Evolutionary conservation across 2,329 filamentous ascomycete species (phyloP), one percentile per base, ranked within the genome.

Genomic region (Metarhizium guizhouense): DNA sequence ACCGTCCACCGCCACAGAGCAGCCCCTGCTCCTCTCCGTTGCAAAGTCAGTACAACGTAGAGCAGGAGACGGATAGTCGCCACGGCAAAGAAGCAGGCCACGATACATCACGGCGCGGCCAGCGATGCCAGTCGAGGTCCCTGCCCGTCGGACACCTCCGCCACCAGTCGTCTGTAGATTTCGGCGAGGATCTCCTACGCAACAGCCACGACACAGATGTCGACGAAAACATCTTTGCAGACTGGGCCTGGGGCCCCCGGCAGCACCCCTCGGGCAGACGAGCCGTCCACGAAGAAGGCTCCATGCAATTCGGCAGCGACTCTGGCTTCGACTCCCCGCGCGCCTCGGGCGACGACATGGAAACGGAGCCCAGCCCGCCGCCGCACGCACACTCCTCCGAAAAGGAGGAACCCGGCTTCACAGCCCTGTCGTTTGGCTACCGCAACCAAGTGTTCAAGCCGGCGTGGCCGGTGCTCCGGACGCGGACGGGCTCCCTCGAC

Each of bases 171-270:
- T 52, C 54, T 6, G 14, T 52, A 32, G 54, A 52, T 10, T 55
- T 56, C n/a, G 50, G 29, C 51, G 34, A 53, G 36, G 43, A 56
- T 10, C 32, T 56, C 13, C 30, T 53, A 14, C 38, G 50, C 25
- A 56, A 49, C 43, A 56, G 50, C 32, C 50, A 53, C 4, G 29
- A 42, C 18, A 36, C 51, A 1, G 25, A 25, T 4, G 45, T 53
- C 20, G n/a, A 56, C 25, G 54, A 56, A n/a, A 48, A 48, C 14
- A 49, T 53, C 6, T 56, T 56, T 48, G 51, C 43, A 6, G 54
- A 56, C 14, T 56, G 43, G 54, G 32, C 43, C 51, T 53, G 54
- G 45, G 54, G 43, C 2, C 18, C 25, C 3, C 14, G 42, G 45
- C 43, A 25, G 11, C n/a, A n/a, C n/a, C 18, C 36, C 6, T 2